Percentiles rank a stretch among this genome's conserved stretches.
phyloP scores from a whole-genome alignment of 306 rosid species.

The Prunus mira region DNA sequence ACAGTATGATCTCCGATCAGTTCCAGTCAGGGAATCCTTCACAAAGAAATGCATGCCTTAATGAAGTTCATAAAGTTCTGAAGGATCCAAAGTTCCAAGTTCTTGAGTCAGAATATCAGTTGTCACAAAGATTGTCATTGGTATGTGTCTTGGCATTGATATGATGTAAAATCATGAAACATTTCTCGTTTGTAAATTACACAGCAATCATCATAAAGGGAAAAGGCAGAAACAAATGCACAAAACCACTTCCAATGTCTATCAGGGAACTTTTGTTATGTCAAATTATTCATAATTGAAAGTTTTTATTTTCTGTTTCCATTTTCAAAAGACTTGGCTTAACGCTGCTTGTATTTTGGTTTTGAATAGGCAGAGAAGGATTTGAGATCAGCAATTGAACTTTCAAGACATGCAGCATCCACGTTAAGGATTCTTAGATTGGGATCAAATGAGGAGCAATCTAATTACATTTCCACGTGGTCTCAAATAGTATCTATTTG shows the following conservation, averaged over 20 bases:
- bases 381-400: slow-evolving; percentile 63
- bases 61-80: slow-evolving; percentile 54
- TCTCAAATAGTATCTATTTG: slow-evolving; percentile 54
- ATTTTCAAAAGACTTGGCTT: slow-evolving; percentile 20
- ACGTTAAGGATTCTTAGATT: slow-evolving; percentile 60
- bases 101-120: slow-evolving; percentile 63
- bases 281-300: neutral
- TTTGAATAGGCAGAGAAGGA: slow-evolving; percentile 68
- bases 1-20: slow-evolving; percentile 31
- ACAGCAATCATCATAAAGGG: neutral
- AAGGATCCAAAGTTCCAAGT: slow-evolving; percentile 60
- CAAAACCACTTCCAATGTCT: neutral
- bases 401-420: slow-evolving; percentile 55
- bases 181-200: neutral
- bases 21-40: slow-evolving; percentile 48
- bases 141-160: slow-evolving; percentile 40
- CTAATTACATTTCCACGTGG: slow-evolving; percentile 65
- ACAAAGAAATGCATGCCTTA: slow-evolving; percentile 31
- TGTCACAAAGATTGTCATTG: slow-evolving; percentile 54
- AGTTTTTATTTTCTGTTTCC: neutral
- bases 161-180: neutral
- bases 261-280: neutral
- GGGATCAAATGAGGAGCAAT: slow-evolving; percentile 63
- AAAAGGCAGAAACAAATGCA: neutral
- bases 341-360: slow-evolving; percentile 26